Evolutionary conservation across 768 basidiomycete species (phyloP), one percentile per base, ranked within the genome.

Genomic region (Leccinum variicolor): DNA sequence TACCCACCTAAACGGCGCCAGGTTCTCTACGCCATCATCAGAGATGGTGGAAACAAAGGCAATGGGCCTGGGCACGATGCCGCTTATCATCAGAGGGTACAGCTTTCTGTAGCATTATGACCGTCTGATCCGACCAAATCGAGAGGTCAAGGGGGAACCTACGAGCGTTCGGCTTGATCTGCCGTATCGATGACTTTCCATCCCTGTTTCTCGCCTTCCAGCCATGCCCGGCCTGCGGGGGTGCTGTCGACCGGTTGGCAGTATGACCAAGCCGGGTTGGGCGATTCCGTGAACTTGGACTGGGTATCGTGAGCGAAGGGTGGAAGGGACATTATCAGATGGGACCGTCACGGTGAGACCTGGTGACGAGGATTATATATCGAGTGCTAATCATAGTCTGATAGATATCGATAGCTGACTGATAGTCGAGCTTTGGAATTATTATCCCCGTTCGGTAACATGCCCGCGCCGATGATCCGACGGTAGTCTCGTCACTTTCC

Each of bases 41-140:
- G 66, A 65, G 51, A 77, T 54, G 26, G 74, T 72, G 19, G 77
- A 77, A 9, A 79, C 71, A 55, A 80, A 77, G 2, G 76, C 79
- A 31, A 81, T 75, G 8, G 79, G 80, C n/a, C 79, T 67, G 0
- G 80, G 79, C 1, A 72, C 67, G 48, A 79, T 65, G 10, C 76
- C 76, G 50, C 73, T 71, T 25, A 73, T 71, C 68, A 78, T 59
- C 23, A 76, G 58, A 39, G 55, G 64, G 63, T 79, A 75, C 15
- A 76, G 52, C 34, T 57, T 33, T 13, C 71, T 75, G 46, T 14
- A 3, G 4, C 14, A 33, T 23, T 13, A 43, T 19, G 7, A n/a
- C 39, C 46, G 13, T 25, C 23, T 13, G 19, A 25, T 8, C 29
- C 36, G 19, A 50, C 46, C 36, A 13, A 15, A 1, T 21, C 8